Evolutionary conservation across 78 protist genomes (phyloP).

Genomic region (Dictyostelium brefeldianum): DNA sequence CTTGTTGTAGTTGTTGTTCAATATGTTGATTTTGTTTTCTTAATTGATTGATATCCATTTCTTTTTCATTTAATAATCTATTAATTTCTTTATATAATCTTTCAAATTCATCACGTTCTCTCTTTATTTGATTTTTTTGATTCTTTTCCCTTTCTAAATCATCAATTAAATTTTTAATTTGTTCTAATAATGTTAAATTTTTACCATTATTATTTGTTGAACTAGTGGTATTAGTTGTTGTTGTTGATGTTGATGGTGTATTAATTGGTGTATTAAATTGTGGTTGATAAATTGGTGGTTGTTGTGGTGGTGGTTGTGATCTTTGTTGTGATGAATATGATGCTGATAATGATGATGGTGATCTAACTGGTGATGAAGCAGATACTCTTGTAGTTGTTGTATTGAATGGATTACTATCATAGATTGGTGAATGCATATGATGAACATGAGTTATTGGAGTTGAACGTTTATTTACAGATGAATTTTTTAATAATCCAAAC

Average conservation of each 20-base stretch:
- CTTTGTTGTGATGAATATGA: neutral
- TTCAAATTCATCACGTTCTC: neutral
- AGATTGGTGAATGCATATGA: too few species aligned
- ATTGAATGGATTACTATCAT: too few species aligned
- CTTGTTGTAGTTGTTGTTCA: neutral
- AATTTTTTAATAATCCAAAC: constrained; percentile 15
- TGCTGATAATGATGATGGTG: neutral
- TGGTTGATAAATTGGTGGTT: neutral
- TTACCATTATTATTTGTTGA: constrained; percentile 5
- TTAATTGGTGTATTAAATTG: neutral
- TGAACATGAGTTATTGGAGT: neutral
- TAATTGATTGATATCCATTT: neutral
- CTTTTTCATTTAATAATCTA: neutral
- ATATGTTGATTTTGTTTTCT: neutral
- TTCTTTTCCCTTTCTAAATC: constrained; percentile 21
- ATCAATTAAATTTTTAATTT: constrained; percentile 5
- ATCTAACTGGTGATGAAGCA: neutral
- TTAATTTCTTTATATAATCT: constrained; percentile 9
- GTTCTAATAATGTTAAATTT: neutral
- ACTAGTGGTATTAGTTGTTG: too few species aligned
- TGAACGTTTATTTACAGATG: neutral
- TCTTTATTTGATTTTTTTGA: neutral
- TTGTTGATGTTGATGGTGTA: neutral
- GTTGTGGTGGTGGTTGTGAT: neutral
- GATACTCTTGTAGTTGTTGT: too few species aligned